Evolutionary conservation across 164 flowering plant genomes (phyloP).

Genomic region (Magnolia sinica): DNA sequence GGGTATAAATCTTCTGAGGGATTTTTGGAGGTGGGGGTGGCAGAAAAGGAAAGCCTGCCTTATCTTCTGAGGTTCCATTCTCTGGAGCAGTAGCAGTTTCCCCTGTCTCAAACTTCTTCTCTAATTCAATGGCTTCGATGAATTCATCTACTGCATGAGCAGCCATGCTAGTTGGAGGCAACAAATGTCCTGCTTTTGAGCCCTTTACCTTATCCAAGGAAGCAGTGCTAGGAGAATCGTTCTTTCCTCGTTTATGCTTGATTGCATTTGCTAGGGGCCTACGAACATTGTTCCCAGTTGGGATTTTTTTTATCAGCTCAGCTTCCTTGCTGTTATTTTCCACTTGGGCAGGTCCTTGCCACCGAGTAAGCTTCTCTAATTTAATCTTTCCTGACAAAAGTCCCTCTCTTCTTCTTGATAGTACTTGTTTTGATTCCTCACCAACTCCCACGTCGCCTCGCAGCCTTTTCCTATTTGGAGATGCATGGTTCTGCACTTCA

Average conservation of each 20-base stretch:
- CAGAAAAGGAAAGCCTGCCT: constrained; percentile 21
- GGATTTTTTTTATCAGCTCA: constrained; percentile 14
- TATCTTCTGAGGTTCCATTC: constrained; percentile 18
- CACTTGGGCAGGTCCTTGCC: constrained; percentile 23
- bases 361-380: constrained; percentile 30
- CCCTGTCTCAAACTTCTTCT: constrained; percentile 36
- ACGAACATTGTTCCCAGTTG: constrained; percentile 13
- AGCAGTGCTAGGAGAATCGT: constrained; percentile 22
- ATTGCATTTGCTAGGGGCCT: constrained; percentile 22
- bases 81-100: constrained; percentile 22
- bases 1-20: constrained; percentile 34
- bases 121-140: constrained; percentile 41
- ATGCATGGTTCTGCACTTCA: constrained; percentile 27
- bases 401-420: constrained; percentile 20
- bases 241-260: constrained; percentile 38
- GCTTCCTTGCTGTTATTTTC: constrained; percentile 25
- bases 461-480: constrained; percentile 46
- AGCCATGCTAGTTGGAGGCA: constrained; percentile 72
- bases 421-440: constrained; percentile 33
- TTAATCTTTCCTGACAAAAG: constrained; percentile 11
- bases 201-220: constrained; percentile 45
- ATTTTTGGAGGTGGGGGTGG: constrained; percentile 48
- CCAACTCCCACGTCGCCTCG: constrained; percentile 19
- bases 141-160: constrained; percentile 65
- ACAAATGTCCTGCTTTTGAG: constrained; percentile 23